Conservation (phyloP, 129 eudicot genomes). For the Tagetes patula region DNA sequence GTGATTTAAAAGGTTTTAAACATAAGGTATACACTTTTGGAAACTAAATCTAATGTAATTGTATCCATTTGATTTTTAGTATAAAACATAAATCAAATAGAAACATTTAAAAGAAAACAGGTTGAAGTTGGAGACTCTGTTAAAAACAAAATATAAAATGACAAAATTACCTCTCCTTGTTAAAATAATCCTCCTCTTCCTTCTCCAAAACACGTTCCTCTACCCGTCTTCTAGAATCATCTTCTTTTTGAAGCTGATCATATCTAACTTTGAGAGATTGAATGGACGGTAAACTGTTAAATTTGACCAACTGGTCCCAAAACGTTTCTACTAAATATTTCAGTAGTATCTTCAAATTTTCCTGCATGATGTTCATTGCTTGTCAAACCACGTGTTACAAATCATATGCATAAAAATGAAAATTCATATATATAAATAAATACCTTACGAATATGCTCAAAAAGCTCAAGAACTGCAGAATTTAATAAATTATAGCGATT, state of each 20-base stretch:
- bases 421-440: neutral
- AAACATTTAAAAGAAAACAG: neutral
- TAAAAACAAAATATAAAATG: neutral
- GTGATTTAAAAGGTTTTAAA: neutral
- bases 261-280: slow-evolving; percentile 74
- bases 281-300: slow-evolving; percentile 59
- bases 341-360: slow-evolving; percentile 58
- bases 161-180: slow-evolving; percentile 70
- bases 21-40: neutral
- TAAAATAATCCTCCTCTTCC: slow-evolving; percentile 95
- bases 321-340: slow-evolving; percentile 79
- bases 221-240: slow-evolving; percentile 65
- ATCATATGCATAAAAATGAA: neutral
- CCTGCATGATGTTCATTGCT: slow-evolving; percentile 47
- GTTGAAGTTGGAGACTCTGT: neutral
- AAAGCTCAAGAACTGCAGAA: slow-evolving; percentile 85
- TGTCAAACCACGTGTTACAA: neutral
- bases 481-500: slow-evolving; percentile 82
- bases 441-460: slow-evolving; percentile 90
- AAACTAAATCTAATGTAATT: neutral
- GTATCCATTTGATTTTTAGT: neutral
- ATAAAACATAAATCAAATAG: neutral
- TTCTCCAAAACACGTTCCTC: slow-evolving; percentile 91
- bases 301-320: slow-evolving; percentile 70
- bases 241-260: slow-evolving; percentile 63